Conservation (phyloP, 2,329 filamentous ascomycete genomes). For the Diaporthe destruens region DNA sequence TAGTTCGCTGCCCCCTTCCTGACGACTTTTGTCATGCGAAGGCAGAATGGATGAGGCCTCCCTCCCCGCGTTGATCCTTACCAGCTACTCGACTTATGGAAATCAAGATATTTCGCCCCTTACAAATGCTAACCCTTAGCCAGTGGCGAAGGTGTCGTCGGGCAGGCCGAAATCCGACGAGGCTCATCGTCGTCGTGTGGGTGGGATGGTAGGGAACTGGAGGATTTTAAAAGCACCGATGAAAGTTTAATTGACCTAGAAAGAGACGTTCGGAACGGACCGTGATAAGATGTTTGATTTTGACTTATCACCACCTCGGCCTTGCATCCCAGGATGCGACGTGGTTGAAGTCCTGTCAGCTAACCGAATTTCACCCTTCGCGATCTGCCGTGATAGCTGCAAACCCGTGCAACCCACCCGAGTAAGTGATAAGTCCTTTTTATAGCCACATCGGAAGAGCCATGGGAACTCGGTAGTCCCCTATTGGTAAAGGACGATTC, state of each 20-base stretch:
- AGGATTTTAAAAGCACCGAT: background rate
- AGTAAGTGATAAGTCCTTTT: slow-evolving; percentile 21
- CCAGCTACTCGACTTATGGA: too few species aligned
- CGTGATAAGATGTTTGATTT: background rate
- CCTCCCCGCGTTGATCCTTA: too few species aligned
- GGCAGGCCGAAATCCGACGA: too few species aligned
- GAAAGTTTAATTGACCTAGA: background rate
- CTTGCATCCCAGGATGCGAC: slow-evolving; percentile 15
- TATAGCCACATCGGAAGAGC: slow-evolving; percentile 4
- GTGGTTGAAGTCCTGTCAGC: background rate
- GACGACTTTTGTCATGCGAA: too few species aligned
- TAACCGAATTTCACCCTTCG: slow-evolving; percentile 26
- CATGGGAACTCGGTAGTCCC: background rate
- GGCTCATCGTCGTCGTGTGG: background rate
- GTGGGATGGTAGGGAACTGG: background rate
- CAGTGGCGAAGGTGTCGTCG: too few species aligned
- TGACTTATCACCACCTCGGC: background rate
- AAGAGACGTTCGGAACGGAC: background rate
- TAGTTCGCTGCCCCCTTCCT: too few species aligned
- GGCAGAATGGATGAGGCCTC: too few species aligned
- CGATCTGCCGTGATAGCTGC: slow-evolving; percentile 24
- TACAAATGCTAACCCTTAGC: too few species aligned
- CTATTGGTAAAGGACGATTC: slow-evolving; percentile 1
- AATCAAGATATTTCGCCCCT: too few species aligned
- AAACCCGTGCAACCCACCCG: slow-evolving; percentile 17